Percentiles rank a stretch among this genome's conserved stretches.
Conservation (phyloP, 805 yeast species). For the Candida nemodendra region DNA sequence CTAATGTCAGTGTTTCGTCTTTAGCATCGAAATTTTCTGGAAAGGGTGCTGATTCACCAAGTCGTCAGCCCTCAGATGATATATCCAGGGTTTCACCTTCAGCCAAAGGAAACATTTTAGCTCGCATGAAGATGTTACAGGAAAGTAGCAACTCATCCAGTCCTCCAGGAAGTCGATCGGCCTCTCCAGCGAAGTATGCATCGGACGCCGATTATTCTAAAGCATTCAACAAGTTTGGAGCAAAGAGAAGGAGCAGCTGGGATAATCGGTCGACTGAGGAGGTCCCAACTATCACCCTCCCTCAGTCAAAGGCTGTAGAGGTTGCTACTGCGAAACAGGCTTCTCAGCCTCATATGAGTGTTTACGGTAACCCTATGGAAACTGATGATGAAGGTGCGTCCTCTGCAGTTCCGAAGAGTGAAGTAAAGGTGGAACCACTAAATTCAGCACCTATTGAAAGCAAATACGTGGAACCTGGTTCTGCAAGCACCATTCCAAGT, state of each 20-base stretch:
- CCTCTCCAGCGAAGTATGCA: constrained; percentile 20
- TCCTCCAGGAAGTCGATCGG: constrained; percentile 16
- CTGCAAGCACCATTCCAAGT: constrained; percentile 22
- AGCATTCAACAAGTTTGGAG: constrained; percentile 33
- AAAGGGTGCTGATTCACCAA: constrained; percentile 18
- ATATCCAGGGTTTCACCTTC: constrained; percentile 19
- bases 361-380: constrained; percentile 12
- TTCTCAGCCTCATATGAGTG: constrained; percentile 1
- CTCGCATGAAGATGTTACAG: constrained; percentile 29
- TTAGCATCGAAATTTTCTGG: constrained; percentile 31
- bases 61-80: constrained; percentile 11
- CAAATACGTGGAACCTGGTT: constrained; percentile 6
- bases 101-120: constrained; percentile 22
- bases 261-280: constrained; percentile 3
- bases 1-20: constrained; percentile 26
- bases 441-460: constrained; percentile 1
- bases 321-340: constrained; percentile 1
- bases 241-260: constrained; percentile 23
- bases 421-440: not conserved
- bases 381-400: constrained; percentile 4
- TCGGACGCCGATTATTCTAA: constrained; percentile 14
- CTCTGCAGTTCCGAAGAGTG: not conserved
- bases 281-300: constrained; percentile 5
- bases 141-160: constrained; percentile 12
- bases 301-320: not conserved